Evolutionary conservation across 2,329 filamentous ascomycete genomes (phyloP), one percentile per base, ranked within the genome.

Genomic region (Biscogniauxia mediterranea): DNA sequence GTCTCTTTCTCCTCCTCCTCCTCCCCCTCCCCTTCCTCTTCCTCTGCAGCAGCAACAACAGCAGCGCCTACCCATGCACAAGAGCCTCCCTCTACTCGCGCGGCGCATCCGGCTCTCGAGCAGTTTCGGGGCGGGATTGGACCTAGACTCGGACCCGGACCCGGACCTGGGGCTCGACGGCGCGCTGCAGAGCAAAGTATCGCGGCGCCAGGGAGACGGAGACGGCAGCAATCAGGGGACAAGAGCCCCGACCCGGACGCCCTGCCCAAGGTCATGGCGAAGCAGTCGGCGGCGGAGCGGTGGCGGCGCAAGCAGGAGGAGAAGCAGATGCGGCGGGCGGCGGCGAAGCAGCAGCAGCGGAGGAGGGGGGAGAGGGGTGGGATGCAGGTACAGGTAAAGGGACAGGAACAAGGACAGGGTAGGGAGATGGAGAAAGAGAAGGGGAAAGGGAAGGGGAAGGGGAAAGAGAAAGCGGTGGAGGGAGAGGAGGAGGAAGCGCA

Each of bases 111-210:
- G 56, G 1, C 25, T 52, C 23, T 54, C 60, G 5, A 38, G 59
- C 9, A 62, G 63, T 17, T 61, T 66, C 13, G 57, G 54, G 28
- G 7, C 28, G 28, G 28, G 28, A 13, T 13, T 32, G 28, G 28
- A 32, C 3, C 7, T 32, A 6, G 28, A 4, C 7, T 4, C 11
- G 28, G 28, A 32, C 7, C 7, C 11, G 28, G 28, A 32, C 28
- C 7, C 11, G 28, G 28, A 32, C n/a, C 68, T 72, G 50, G 70
- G 70, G 17, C 61, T 71, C 19, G 70, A 72, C 28, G 70, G 70
- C 0, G 58, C 69, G 17, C 46, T 62, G 9, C 46, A 63, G 7
- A 66, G 66, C 4, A 70, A 64, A 42, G 54, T 56, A 6, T 32
- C 7, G 28, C 7, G 28, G 28, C 11, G 28, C 7, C 1, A 58